Evolutionary conservation across 495 filamentous ascomycete genomes (phyloP).

Genomic region (Xylaria cubensis): DNA sequence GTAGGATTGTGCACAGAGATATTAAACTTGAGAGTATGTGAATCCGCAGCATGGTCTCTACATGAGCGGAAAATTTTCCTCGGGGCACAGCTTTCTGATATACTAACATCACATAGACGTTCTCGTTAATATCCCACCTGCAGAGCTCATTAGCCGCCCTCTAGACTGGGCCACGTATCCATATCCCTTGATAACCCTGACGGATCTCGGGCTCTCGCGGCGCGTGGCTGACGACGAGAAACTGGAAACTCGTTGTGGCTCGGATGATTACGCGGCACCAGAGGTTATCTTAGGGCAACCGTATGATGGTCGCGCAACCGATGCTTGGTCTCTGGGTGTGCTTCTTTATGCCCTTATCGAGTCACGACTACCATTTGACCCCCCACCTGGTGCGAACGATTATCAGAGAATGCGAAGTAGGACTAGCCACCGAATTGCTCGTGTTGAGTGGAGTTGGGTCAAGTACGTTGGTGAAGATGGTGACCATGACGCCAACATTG

Average conservation of each 20-base stretch:
- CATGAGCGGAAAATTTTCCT: background rate
- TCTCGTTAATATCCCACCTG: slow-evolving; percentile 78
- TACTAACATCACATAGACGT: slow-evolving; percentile 67
- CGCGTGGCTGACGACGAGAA: slow-evolving; percentile 79
- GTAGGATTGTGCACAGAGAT: slow-evolving; percentile 92
- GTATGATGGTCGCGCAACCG: slow-evolving; percentile 91
- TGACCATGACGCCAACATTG: slow-evolving; percentile 55
- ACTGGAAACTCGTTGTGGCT: slow-evolving; percentile 88
- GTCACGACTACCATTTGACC: slow-evolving; percentile 89
- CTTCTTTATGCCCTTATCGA: slow-evolving; percentile 94
- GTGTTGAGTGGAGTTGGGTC: slow-evolving; percentile 93
- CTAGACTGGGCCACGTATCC: slow-evolving; percentile 74
- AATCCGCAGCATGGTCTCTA: slow-evolving; percentile 2
- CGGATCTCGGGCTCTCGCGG: slow-evolving; percentile 89
- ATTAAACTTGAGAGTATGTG: slow-evolving; percentile 97
- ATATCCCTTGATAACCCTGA: slow-evolving; percentile 83
- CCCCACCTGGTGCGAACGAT: slow-evolving; percentile 73
- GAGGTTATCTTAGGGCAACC: slow-evolving; percentile 94
- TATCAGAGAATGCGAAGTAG: slow-evolving; percentile 73
- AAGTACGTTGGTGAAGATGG: slow-evolving; percentile 78
- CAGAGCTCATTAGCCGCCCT: slow-evolving; percentile 49
- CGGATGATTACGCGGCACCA: slow-evolving; percentile 95
- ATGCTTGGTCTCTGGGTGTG: slow-evolving; percentile 95
- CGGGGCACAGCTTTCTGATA: background rate
- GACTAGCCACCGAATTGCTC: slow-evolving; percentile 90